Conservation (phyloP, 2,329 filamentous ascomycete genomes). For the Fusarium verticillioides region DNA sequence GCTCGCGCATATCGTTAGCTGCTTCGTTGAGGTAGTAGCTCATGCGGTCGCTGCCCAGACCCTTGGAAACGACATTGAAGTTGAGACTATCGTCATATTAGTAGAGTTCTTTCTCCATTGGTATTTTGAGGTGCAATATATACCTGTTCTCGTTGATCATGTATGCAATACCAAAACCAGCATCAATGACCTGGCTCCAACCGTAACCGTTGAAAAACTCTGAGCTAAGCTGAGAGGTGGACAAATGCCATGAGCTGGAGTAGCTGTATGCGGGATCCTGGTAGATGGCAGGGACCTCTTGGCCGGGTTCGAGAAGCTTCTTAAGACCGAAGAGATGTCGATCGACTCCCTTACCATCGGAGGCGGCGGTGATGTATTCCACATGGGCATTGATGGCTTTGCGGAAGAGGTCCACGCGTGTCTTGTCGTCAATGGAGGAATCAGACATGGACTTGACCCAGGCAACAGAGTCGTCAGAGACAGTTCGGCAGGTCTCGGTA, state of each 20-base stretch:
- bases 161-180: slow-evolving; percentile 96
- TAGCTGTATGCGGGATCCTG: slow-evolving; percentile 88
- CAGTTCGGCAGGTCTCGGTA: slow-evolving; percentile 93
- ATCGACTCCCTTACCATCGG: slow-evolving; percentile 93
- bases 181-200: slow-evolving; percentile 97
- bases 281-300: slow-evolving; percentile 85
- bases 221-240: slow-evolving; percentile 87
- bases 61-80: slow-evolving; percentile 98
- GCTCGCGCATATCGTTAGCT: slow-evolving; percentile 86
- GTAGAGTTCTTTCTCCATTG: neutral
- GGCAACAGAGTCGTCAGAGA: slow-evolving; percentile 89
- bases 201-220: slow-evolving; percentile 99
- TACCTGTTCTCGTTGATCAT: slow-evolving; percentile 99
- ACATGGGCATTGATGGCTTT: slow-evolving; percentile 84
- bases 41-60: slow-evolving; percentile 90
- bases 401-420: slow-evolving; percentile 80
- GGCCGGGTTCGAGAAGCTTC: slow-evolving; percentile 83
- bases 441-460: slow-evolving; percentile 92
- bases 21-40: slow-evolving; percentile 96
- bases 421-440: slow-evolving; percentile 68
- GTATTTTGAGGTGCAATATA: slow-evolving; percentile 39
- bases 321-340: slow-evolving; percentile 97
- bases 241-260: slow-evolving; percentile 89
- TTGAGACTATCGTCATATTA: slow-evolving; percentile 74
- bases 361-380: slow-evolving; percentile 90